Evolutionary conservation across 345 rosid genomes (phyloP), one percentile per base, ranked within the genome.

Genomic region (Brassica nigra): DNA sequence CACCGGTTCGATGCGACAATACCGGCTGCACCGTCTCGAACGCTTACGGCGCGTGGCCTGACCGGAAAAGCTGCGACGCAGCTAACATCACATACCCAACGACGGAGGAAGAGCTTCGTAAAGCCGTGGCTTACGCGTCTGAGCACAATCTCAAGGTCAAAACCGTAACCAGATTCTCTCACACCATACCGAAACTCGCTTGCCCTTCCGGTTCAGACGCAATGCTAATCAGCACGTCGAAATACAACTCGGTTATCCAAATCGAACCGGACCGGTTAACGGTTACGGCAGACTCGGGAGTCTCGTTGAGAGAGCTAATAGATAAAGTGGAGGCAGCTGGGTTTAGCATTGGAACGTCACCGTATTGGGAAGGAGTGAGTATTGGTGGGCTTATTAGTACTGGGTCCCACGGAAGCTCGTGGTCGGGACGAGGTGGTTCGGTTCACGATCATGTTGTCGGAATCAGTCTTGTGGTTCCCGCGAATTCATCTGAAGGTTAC

Each of bases 311-410:
- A 39, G 68, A 81, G 70, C 54, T 95, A 54, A 91, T 92, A 6
- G 90, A 92, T 71, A 80, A 70, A 70, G 94, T 95, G 3, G 97
- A 95, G 71, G 83, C 15, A 18, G 83, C 76, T 8, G 95, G 97
- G 59, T 49, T 92, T 72, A 92, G 95, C 80, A 65, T 92, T 8
- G 91, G 82, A 61, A 87, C 94, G 0, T 90, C 94, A 0, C 94
- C 97, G 7, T 95, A 95, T 49, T 92, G 97, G 99, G 97, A 95
- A 76, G 99, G 99, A 29, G 93, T 91, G 64, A 95, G 97, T 62
- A 66, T 91, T 0, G 97, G 90, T 23, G 99, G 99, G n/a, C 5
- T 90, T 57, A 88, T 95, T 16, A 88, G 91, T 71, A 92, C 95
- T 0, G 99, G 97, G 6, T 86, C 99, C 0, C 99, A 95, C n/a